Evolutionary conservation across 2,329 filamentous ascomycete genomes (phyloP), one percentile per base, ranked within the genome.

Genomic region (Delphinella strobiligena): DNA sequence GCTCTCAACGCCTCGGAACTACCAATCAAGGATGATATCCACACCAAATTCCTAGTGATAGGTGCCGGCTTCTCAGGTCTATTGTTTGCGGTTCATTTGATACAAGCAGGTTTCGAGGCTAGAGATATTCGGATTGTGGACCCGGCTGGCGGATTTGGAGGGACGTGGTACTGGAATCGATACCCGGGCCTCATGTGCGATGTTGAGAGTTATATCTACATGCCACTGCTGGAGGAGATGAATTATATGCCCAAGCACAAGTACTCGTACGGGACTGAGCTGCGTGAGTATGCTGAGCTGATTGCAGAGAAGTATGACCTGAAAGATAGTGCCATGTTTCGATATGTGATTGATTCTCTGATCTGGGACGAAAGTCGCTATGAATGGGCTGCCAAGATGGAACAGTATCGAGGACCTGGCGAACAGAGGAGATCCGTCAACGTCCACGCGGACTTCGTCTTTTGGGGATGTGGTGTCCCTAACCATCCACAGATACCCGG

Each of bases 181-280:
- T 69, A 69, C 41, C 66, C 67, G 1, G 67, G 67, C 3, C 45
- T 66, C 3, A 56, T 54, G 45, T 79, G 74, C 49, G 75, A 80
- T 48, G 57, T 75, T 3, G 75, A 80, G 53, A 63, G 64, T 37
- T 76, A 72, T 47, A 61, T 66, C n/a, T 80, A 79, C 48, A 54
- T 78, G 55, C 74, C 74, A 3, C 54, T 76, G 10, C 61, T 79
- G 2, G 74, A 79, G 44, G 73, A 78, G 53, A 75, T 64, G 2
- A 68, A 67, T 0, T 77, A 75, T 49, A 66, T 77, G 51, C 76
- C 75, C 0, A 68, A 60, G 12, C 60, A 71, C 32, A 62, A 63
- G 31, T 72, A 70, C 45, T 55, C 63, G 0, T 55, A 55, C 8
- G 68, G 64, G 0, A 47, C 53, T 2, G 69, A 73, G 46, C 43